Conservation (phyloP, 73 alveolate species). For the Tetrahymena thermophila region DNA sequence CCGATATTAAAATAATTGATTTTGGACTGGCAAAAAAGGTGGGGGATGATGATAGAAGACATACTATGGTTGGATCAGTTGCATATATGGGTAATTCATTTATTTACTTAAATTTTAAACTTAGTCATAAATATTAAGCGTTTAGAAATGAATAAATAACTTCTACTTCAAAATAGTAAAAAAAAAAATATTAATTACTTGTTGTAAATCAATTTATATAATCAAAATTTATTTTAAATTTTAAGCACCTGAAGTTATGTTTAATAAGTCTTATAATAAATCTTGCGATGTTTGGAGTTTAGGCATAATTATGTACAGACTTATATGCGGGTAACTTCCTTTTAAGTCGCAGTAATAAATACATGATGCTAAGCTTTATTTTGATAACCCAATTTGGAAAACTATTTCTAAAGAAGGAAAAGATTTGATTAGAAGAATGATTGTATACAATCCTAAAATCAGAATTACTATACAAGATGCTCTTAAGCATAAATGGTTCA, state of each 20-base stretch:
- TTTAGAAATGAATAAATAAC: not conserved
- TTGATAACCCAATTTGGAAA: not conserved
- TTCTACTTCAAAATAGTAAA: not conserved
- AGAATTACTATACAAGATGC: slow-evolving; percentile 54
- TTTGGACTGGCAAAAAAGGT: slow-evolving; percentile 54
- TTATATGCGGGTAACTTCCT: slow-evolving; percentile 38
- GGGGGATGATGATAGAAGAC: not conserved
- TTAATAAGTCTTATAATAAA: slow-evolving; percentile 22
- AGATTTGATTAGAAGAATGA: slow-evolving; percentile 27
- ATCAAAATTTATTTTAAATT: not conserved
- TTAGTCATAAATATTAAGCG: not conserved
- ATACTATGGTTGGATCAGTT: not conserved
- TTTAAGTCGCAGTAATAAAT: slow-evolving; percentile 11
- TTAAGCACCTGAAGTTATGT: slow-evolving; percentile 37
- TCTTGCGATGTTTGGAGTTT: slow-evolving; percentile 47
- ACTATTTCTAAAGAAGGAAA: slow-evolving; percentile 28
- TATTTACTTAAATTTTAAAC: not conserved
- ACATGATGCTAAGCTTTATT: not conserved
- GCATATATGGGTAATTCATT: not conserved
- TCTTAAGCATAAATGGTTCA: slow-evolving; percentile 51
- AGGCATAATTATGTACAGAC: slow-evolving; percentile 39
- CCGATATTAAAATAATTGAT: slow-evolving; percentile 65
- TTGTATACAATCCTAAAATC: slow-evolving; percentile 31
- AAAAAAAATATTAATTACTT: not conserved
- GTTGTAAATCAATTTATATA: not conserved